Percentiles rank a stretch among this genome's conserved stretches.
Conservation (phyloP, 176 grass and related monocot genomes). For the Saccharum spontaneum region DNA sequence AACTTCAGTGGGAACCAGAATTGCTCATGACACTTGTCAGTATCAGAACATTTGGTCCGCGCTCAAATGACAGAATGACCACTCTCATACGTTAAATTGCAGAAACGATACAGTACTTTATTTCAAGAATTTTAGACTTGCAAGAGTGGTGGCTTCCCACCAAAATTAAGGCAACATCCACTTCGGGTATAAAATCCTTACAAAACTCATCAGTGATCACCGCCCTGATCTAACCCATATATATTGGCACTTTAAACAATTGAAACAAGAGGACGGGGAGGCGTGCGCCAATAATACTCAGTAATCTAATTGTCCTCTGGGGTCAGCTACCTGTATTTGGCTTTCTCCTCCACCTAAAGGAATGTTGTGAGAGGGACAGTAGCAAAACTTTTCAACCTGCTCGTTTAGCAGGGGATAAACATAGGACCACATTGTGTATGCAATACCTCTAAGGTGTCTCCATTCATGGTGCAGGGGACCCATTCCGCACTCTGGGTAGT, state of each 20-base stretch:
- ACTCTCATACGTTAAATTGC: background rate
- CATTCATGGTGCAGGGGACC: slow-evolving; percentile 45
- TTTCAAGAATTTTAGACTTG: slow-evolving; percentile 21
- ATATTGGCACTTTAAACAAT: slow-evolving; percentile 10
- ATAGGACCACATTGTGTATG: slow-evolving; percentile 11
- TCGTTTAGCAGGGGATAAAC: slow-evolving; percentile 36
- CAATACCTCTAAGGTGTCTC: slow-evolving; percentile 21
- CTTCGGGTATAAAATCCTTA: slow-evolving; percentile 28
- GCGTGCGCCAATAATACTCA: slow-evolving; percentile 28
- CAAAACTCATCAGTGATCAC: slow-evolving; percentile 22
- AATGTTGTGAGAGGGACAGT: slow-evolving; percentile 57
- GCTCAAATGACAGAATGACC: slow-evolving; percentile 16
- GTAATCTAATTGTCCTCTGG: slow-evolving; percentile 32
- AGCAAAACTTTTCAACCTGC: slow-evolving; percentile 18
- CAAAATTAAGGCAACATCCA: slow-evolving; percentile 28
- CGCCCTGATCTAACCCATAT: slow-evolving; percentile 30
- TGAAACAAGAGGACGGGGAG: slow-evolving; percentile 28
- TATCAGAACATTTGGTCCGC: slow-evolving; percentile 29
- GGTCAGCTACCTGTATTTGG: slow-evolving; percentile 27
- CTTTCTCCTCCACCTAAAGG: slow-evolving; percentile 41
- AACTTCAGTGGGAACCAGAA: slow-evolving; percentile 24
- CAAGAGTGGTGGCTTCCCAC: slow-evolving; percentile 20
- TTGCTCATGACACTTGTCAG: slow-evolving; percentile 31
- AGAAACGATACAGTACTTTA: slow-evolving; percentile 14
- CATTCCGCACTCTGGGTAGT: slow-evolving; percentile 40